Evolutionary conservation across 495 filamentous ascomycete genomes (phyloP), one percentile per base, ranked within the genome.

Genomic region (Talaromyces wortmannii): DNA sequence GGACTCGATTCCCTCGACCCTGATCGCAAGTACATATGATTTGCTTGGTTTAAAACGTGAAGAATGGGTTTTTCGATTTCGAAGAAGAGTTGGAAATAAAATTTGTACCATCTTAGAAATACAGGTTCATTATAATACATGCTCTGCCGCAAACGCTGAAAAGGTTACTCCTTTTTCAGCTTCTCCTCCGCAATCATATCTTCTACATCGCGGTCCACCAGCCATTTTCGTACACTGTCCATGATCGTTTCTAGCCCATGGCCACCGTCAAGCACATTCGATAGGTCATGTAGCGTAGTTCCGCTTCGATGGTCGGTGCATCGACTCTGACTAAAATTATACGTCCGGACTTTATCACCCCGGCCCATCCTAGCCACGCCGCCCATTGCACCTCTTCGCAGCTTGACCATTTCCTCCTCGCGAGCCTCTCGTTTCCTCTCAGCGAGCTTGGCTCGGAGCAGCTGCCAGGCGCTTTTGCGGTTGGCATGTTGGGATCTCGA

Each of bases 271-370:
- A 97, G 76, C 32, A 97, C 86, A 64, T 87, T 83, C 49, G 88
- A 85, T 52, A 98, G 70, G 68, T 94, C 88, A 65, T 94, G 84
- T 12, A 94, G 72, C 49, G 87, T 91, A 31, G 90, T 65, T 3
- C 92, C 92, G 65, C 85, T 89, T 30, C 94, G 77, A 70, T 98
- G 94, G 74, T 98, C 94, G 3, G 94, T 97, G 58, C 95, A 91
- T 50, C 94, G 78, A 69, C 91, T 90, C 70, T 98, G 95, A 32
- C 82, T 82, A 75, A 85, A 98, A 71, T 97, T 96, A 66, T 98
- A 98, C 3, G 94, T 98, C 57, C 94, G 74, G 57, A 98, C 82
- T 72, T 98, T 98, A 68, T 97, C 90, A 23, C 89, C 88, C 46
- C 95, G 83, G 23, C 91, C 91, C 75, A 90, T 89, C 57, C 84